Evolutionary conservation across 768 basidiomycete genomes (phyloP), one percentile per base, ranked within the genome.

Genomic region (Terana coerulea): DNA sequence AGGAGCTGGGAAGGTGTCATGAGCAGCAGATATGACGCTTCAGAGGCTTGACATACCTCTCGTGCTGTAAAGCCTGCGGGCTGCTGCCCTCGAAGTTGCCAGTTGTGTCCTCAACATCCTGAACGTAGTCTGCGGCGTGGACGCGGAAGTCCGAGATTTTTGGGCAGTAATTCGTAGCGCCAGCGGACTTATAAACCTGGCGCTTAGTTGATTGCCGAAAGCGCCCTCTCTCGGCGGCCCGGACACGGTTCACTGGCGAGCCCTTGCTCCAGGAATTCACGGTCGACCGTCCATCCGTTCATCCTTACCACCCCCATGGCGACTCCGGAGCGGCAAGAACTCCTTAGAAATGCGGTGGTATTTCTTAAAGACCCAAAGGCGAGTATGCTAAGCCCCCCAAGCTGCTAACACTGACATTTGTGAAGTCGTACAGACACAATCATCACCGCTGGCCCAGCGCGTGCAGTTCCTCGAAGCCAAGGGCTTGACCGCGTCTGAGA

Each of bases 381-480:
- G 59, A 46, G 69, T 64, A 9, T 6, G 7, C 37, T 25, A n/a
- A 39, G 33, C 9, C 15, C 5, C 25, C 3, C 43, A 7, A 34
- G n/a, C 5, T 47, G 6, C 2, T 30, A 21, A 3, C 9, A 7
- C 17, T 47, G 49, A 61, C 53, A 57, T 56, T 45, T 24, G 22
- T 46, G 14, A 36, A 34, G 24, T 40, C 14, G 2, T 43, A 15
- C 35, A 95, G 92, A 77, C 87, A 0, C 84, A 87, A 62, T 73
- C 83, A 30, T 89, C 93, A 2, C 76, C 92, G 1, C 70, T 95
- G 25, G 76, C 88, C 1, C 91, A 95, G 65, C 83, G 90, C 46
- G 79, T 98, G 40, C 86, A 91, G 56, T 99, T 98, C 72, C 79
- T 99, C n/a, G 88, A 97, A 61, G 86, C 91, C 5, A 98, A 98